Evolutionary conservation across 208 protist species (phyloP), one percentile per base, ranked within the genome.

Genomic region (Leishmania tropica): DNA sequence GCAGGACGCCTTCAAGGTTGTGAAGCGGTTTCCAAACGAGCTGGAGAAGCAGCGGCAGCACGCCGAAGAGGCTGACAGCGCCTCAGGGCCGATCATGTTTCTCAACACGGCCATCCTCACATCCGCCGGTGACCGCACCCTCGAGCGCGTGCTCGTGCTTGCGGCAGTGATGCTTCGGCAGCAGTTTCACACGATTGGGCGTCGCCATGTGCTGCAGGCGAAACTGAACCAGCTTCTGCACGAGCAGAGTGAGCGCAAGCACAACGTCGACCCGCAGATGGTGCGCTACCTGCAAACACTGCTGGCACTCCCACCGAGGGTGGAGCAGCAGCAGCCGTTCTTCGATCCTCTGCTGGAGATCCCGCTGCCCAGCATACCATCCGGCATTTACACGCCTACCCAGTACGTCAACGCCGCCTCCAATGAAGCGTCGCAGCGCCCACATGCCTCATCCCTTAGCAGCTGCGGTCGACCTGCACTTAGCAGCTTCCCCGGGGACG

Each of bases 101-200:
- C 70, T 97, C 11, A 94, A 89, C 78, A 93, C 90, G 0, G 87
- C 89, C 21, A 93, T 97, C 64, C 86, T 97, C 67, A 92, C 92
- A 74, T 97, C 90, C 1, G 92, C 92, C 2, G 94, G 94, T 3
- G 92, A 97, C 75, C 87, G 94, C 37, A 97, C 94, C 47, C 81
- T 95, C n/a, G 92, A 97, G 78, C 88, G 94, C 5, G 94, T 97
- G 21, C 85, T 97, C 42, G 89, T 94, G 31, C 78, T 97, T 5
- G 94, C 94, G 8, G 80, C 94, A 0, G 94, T 95, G 45, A 93
- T 95, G 92, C 83, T 97, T 65, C 92, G 94, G 0, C 91, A 95
- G 47, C 89, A 95, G 67, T 97, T 92, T 56, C 91, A 94, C 71
- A 83, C 81, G 31, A 83, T 87, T 31, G 85, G 77, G 76, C 88